Evolutionary conservation across 2,329 filamentous ascomycete genomes (phyloP).

Genomic region (Nothophaeocryptopus gaeumannii): DNA sequence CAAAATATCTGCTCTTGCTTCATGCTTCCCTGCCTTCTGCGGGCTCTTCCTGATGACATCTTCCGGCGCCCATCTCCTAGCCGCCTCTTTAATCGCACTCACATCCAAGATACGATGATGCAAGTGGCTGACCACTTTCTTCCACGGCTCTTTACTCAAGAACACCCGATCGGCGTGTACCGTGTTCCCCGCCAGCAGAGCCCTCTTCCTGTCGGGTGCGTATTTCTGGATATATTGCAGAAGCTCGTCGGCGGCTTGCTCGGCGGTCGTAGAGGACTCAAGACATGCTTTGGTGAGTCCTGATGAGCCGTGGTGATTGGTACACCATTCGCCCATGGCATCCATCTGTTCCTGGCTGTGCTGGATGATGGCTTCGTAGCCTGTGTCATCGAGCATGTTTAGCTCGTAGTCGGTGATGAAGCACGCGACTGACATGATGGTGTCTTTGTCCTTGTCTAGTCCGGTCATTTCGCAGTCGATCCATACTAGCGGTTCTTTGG

Average conservation of each 20-base stretch:
- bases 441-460: slow-evolving; percentile 52
- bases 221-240: slow-evolving; percentile 73
- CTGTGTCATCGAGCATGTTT: slow-evolving; percentile 68
- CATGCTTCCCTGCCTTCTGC: slow-evolving; percentile 71
- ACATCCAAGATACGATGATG: slow-evolving; percentile 92
- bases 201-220: slow-evolving; percentile 64
- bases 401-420: slow-evolving; percentile 75
- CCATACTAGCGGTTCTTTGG: slow-evolving; percentile 72
- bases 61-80: slow-evolving; percentile 71
- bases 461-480: slow-evolving; percentile 96
- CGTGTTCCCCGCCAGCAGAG: slow-evolving; percentile 83
- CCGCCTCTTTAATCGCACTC: slow-evolving; percentile 87
- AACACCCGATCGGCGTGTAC: slow-evolving; percentile 89
- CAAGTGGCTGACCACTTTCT: slow-evolving; percentile 68
- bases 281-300: slow-evolving; percentile 77
- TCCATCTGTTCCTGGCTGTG: slow-evolving; percentile 68
- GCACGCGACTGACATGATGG: slow-evolving; percentile 24
- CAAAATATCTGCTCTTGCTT: slow-evolving; percentile 83
- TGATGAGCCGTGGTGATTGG: slow-evolving; percentile 70
- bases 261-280: slow-evolving; percentile 67
- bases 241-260: slow-evolving; percentile 68
- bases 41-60: slow-evolving; percentile 62
- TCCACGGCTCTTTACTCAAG: slow-evolving; percentile 71
- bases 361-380: slow-evolving; percentile 78
- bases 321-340: slow-evolving; percentile 88